A percentile compares a stretch with the other conserved stretches of the same genome.
Conservation (phyloP, 305 asterid genomes). For the Fraxinus nigra region DNA sequence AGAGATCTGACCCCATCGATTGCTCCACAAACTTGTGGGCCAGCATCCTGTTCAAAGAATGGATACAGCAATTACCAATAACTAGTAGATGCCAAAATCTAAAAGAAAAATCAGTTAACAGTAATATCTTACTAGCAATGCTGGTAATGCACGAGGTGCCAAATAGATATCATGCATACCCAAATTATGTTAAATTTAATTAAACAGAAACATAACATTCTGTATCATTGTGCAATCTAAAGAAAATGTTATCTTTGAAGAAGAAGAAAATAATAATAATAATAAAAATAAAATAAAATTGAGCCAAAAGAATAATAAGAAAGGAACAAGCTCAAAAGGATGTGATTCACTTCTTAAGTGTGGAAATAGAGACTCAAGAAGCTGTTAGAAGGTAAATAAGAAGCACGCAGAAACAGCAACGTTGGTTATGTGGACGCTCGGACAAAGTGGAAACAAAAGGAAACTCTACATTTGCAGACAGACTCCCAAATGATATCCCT, state of each 20-base stretch:
- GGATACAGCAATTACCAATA: constrained; percentile 3
- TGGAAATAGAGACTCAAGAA: neutral
- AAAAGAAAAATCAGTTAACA: constrained; percentile 15
- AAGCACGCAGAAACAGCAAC: neutral
- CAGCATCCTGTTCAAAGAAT: constrained; percentile 69
- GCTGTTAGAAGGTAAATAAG: constrained; percentile 4
- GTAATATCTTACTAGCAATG: constrained; percentile 16
- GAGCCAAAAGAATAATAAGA: neutral
- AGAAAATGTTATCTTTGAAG: neutral
- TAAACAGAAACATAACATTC: constrained; percentile 18
- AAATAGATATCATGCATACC: constrained; percentile 5
- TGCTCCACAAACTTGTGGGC: constrained; percentile 95
- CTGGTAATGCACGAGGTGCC: constrained; percentile 6
- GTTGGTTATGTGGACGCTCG: neutral
- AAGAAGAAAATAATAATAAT: neutral
- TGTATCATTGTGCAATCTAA: constrained; percentile 9
- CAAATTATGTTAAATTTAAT: constrained; percentile 4
- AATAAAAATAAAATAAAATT: too few relatives aligned
- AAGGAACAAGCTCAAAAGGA: neutral
- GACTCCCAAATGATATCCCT: neutral
- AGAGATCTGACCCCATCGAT: constrained; percentile 57
- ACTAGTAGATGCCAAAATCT: constrained; percentile 11
- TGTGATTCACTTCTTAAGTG: constrained; percentile 8
- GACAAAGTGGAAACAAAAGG: neutral
- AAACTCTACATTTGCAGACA: neutral